Conservation (phyloP, 1,284 basidiomycete species). For the Rugosomyces carneus region DNA sequence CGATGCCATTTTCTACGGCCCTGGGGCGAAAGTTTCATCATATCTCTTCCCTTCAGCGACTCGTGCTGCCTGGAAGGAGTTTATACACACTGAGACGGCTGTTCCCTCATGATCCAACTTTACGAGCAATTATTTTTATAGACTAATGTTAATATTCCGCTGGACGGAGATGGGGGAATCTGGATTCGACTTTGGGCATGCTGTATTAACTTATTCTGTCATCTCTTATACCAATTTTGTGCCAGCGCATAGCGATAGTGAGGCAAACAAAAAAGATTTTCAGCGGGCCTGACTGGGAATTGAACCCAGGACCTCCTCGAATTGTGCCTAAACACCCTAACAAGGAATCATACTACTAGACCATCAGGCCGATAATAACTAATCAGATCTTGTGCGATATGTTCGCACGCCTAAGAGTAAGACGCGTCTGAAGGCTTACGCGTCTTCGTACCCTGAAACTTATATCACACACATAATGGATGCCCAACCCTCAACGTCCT, state of each 20-base stretch:
- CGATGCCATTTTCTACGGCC: conserved; percentile 44
- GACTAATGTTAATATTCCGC: background rate
- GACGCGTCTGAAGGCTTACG: conserved; percentile 37
- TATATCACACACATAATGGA: conserved; percentile 35
- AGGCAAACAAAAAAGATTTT: conserved; percentile 5
- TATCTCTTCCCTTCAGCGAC: conserved; percentile 49
- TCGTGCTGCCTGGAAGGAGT: conserved; percentile 49
- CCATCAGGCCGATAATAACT: conserved; percentile 48
- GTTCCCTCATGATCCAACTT: conserved; percentile 8
- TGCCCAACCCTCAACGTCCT: conserved; percentile 47
- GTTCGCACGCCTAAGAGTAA: conserved; percentile 2
- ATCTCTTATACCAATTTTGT: too few relatives aligned
- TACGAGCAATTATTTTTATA: conserved; percentile 3
- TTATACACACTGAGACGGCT: conserved; percentile 28
- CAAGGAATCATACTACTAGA: conserved; percentile 73
- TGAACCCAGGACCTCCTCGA: conserved; percentile 85
- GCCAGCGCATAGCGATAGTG: too few relatives aligned
- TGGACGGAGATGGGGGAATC: background rate
- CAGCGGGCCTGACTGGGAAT: conserved; percentile 76
- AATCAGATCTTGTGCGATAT: background rate
- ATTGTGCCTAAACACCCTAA: conserved; percentile 35
- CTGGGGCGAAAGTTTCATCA: conserved; percentile 41
- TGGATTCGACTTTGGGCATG: background rate
- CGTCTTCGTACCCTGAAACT: conserved; percentile 25
- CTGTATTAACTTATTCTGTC: background rate